Percentiles rank a stretch among this genome's conserved stretches.
phyloP scores from a whole-genome alignment of 768 basidiomycete genomes.

The Aureoboletus auriporus region DNA sequence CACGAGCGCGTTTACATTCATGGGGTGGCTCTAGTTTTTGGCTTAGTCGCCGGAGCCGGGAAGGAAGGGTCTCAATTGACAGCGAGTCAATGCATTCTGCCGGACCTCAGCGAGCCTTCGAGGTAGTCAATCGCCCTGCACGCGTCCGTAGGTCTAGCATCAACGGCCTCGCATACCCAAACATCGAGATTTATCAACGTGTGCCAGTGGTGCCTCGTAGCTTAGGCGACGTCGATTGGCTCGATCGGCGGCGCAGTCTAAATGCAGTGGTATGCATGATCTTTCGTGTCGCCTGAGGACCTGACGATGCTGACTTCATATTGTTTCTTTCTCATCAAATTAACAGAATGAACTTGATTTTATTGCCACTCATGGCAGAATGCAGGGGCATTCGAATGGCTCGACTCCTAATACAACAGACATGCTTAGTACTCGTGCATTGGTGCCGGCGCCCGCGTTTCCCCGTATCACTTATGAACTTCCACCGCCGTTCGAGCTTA shows the following conservation, averaged over 20 bases:
- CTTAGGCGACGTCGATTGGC: slow-evolving; percentile 75
- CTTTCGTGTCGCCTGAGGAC: slow-evolving; percentile 12
- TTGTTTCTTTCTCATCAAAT: slow-evolving; percentile 11
- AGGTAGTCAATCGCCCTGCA: slow-evolving; percentile 47
- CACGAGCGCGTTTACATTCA: slow-evolving; percentile 32
- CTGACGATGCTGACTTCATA: slow-evolving; percentile 19
- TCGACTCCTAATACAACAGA: slow-evolving; percentile 54
- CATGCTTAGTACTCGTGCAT: slow-evolving; percentile 39
- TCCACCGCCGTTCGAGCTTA: slow-evolving; percentile 35
- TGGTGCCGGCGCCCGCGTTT: slow-evolving; percentile 26
- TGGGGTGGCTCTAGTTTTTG: slow-evolving; percentile 38
- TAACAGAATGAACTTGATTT: slow-evolving; percentile 72
- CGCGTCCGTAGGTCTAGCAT: slow-evolving; percentile 51
- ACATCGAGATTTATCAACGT: slow-evolving; percentile 45
- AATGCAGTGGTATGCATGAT: slow-evolving; percentile 58
- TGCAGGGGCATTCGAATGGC: slow-evolving; percentile 31
- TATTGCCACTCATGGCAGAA: slow-evolving; percentile 52
- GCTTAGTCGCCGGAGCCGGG: slow-evolving; percentile 31
- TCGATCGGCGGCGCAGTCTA: slow-evolving; percentile 67
- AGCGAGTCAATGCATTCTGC: slow-evolving; percentile 34
- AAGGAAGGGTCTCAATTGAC: slow-evolving; percentile 38
- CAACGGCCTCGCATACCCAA: slow-evolving; percentile 37
- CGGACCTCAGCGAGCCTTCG: slow-evolving; percentile 38
- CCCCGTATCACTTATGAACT: slow-evolving; percentile 26
- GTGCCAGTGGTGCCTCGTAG: slow-evolving; percentile 45